These are phyloP conservation scores for Pilatotrama ljubarskyi DNA, from an alignment of 768 basidiomycete species.

Conservation along the genomic window DNA sequence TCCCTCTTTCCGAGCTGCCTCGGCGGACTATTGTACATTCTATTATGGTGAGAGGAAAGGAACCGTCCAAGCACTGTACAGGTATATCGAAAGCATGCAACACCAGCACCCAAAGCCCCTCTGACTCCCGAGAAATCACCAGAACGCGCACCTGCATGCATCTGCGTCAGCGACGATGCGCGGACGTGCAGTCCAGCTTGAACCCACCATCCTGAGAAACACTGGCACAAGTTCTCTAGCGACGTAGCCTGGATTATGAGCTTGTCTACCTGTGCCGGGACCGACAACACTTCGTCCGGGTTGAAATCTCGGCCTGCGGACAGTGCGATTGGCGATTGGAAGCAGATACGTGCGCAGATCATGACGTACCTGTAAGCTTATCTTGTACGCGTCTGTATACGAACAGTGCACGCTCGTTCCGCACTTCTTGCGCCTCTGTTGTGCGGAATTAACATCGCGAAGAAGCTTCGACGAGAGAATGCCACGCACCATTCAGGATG, in stretches of 20 bases:
- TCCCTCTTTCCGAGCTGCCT: background rate
- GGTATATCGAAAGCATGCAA: constrained; percentile 18
- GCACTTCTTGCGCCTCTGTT: constrained; percentile 75
- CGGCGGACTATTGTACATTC: constrained; percentile 14
- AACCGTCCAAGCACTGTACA: constrained; percentile 17
- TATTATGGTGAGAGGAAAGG: background rate
- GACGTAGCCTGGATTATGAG: constrained; percentile 92
- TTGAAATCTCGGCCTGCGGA: constrained; percentile 87
- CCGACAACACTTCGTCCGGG: constrained; percentile 69
- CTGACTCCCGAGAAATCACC: constrained; percentile 48
- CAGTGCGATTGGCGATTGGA: background rate
- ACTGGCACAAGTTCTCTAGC: constrained; percentile 93
- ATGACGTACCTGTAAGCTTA: constrained; percentile 80
- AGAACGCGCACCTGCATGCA: constrained; percentile 67
- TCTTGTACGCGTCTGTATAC: constrained; percentile 95
- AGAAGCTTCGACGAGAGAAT: background rate
- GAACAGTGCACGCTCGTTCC: constrained; percentile 85
- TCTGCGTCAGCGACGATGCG: background rate
- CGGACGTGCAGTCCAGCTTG: too few species aligned
- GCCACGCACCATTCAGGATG: constrained; percentile 77
- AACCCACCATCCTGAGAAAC: constrained; percentile 89
- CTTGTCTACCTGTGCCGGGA: constrained; percentile 87
- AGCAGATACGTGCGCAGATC: background rate
- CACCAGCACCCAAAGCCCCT: background rate
- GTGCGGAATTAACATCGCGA: background rate